Base-by-base conservation (phyloP, 108 stramenopile species). In the Discostella pseudostelligera region DNA sequence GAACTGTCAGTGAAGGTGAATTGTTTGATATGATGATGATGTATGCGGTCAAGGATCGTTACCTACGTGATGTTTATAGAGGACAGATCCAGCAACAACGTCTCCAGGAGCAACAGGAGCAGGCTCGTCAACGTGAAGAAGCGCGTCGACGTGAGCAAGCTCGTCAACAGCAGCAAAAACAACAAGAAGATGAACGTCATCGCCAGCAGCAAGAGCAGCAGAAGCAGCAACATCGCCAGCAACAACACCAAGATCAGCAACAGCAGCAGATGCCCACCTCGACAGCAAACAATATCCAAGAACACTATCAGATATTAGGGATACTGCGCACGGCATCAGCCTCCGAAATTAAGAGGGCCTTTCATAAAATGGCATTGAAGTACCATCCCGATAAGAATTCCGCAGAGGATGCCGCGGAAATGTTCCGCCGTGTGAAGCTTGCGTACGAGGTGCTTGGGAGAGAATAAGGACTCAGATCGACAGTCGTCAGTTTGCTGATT, bases 401-500 rank as follows among this genome's bases (percentile, higher is more conserved):
- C 8, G 87, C 88, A 28, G 79, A 83, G 16, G 75, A 65, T 26
- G 90, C 89, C 39, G 83, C 72, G 1, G 90, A 92, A 22, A 73
- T 79, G 14, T 95, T 95, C 70, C 80, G 87, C 19, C 77, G 86
- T 24, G 61, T 89, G 20, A 79, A 85, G 64, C 49, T 81, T 42
- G 93, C 93, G 20, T 90, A 90, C 45, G 90, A 95, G 46, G 69
- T 82, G 20, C 74, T 95, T 45, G 65, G 67, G 9, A 87, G 91
- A 62, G 65, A 74, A 17, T 43, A 55, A 93, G 62, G 92, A 93
- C 81, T 54, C 76, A 1, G 76, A 87, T 50, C 69, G 56, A 35
- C 60, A 72, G 13, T 8, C 21, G 4, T 20, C n/a, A n/a, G n/a
- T n/a, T n/a, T n/a, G n/a, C n/a, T n/a, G n/a, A n/a, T n/a, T n/a